Percentiles rank a stretch among this genome's conserved stretches.
phyloP scores from a whole-genome alignment of 495 filamentous ascomycete genomes.

The Trichoderma gamsii region DNA sequence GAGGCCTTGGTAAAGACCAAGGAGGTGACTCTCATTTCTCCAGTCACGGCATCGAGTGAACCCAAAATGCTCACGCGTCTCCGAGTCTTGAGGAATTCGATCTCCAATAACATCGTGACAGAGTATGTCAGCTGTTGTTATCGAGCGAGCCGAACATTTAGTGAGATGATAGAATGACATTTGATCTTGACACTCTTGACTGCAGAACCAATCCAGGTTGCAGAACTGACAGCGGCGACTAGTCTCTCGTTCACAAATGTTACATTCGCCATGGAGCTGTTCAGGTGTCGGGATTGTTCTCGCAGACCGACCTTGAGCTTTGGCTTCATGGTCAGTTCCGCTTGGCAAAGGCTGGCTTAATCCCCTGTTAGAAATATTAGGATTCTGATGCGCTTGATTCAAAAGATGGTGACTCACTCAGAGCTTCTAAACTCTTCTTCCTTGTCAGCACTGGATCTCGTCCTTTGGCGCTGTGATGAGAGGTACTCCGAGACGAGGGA shows the following conservation, averaged over 20 bases:
- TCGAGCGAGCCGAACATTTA: neutral
- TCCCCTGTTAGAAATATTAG: neutral
- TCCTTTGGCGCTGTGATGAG: neutral
- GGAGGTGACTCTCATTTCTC: neutral
- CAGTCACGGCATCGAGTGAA: neutral
- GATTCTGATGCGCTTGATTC: neutral
- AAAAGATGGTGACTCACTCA: neutral
- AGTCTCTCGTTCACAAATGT: neutral
- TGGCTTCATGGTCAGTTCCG: neutral
- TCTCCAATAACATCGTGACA: neutral
- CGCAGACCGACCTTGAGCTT: neutral
- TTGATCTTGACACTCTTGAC: neutral
- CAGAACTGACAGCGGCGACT: neutral
- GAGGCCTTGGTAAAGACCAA: neutral
- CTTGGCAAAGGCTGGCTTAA: neutral
- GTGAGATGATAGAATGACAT: neutral
- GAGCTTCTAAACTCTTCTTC: neutral
- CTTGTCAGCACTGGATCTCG: neutral
- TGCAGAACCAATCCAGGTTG: neutral
- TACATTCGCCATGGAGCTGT: neutral
- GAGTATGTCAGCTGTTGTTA: neutral
- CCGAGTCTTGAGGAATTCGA: neutral
- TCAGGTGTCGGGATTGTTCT: neutral
- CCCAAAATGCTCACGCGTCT: neutral
- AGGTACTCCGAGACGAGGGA: neutral